A percentile compares a stretch with the other conserved stretches of the same genome.
Evolutionary conservation across 768 basidiomycete species (phyloP).

Genomic region (Lactarius hatsudake): DNA sequence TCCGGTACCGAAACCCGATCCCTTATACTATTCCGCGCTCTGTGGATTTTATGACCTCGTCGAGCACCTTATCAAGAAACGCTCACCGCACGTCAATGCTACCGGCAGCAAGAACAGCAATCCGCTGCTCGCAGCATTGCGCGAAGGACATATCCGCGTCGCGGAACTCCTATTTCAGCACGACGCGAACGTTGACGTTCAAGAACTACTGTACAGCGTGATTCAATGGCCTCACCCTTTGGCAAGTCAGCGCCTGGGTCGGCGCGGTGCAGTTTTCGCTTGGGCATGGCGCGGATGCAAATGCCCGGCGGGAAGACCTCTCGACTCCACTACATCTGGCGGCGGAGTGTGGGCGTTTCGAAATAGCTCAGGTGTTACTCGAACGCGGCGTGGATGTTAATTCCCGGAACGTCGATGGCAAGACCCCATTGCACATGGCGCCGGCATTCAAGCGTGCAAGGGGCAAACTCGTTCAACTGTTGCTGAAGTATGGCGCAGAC

Average conservation of each 20-base stretch:
- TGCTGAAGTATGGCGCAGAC: neutral
- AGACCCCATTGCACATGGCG: neutral
- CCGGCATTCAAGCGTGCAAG: too few relatives aligned
- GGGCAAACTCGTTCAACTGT: neutral
- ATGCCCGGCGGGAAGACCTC: neutral
- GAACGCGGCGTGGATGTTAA: neutral
- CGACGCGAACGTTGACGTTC: neutral
- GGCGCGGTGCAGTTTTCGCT: neutral
- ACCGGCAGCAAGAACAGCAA: neutral
- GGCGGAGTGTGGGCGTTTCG: too few relatives aligned
- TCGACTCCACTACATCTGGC: neutral
- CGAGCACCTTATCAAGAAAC: neutral
- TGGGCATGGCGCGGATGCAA: neutral
- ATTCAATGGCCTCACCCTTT: neutral
- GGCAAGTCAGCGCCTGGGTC: neutral
- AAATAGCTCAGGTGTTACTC: neutral
- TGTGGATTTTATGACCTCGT: neutral
- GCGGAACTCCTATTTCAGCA: neutral
- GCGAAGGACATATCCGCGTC: neutral
- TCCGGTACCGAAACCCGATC: too few relatives aligned
- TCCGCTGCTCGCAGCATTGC: neutral
- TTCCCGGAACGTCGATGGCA: neutral
- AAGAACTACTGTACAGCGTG: neutral
- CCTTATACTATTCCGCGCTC: too few relatives aligned
- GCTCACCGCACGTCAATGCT: neutral